Conservation (phyloP, 148 eudicot genomes). For the Nyssa sinensis region DNA sequence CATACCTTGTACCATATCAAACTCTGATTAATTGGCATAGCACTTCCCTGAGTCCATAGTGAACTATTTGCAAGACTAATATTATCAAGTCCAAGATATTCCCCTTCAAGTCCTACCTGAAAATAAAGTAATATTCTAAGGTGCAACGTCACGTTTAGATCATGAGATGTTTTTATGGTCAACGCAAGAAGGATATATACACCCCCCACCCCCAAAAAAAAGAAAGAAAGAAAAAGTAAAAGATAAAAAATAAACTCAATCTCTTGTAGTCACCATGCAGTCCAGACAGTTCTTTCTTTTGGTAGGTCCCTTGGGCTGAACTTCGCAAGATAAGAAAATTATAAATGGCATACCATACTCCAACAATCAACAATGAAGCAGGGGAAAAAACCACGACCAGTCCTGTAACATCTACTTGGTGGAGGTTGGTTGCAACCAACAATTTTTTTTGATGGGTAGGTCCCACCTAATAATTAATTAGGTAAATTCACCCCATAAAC, state of each 20-base stretch:
- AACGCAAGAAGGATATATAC: background rate
- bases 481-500: background rate
- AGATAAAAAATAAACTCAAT: too few relatives aligned
- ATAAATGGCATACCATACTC: too few relatives aligned
- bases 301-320: background rate
- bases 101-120: constrained; percentile 58
- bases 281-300: background rate
- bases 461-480: background rate
- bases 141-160: background rate
- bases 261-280: background rate
- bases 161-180: background rate
- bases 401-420: too few relatives aligned
- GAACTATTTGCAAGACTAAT: constrained; percentile 41
- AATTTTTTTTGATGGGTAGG: background rate
- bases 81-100: constrained; percentile 41
- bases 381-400: too few relatives aligned
- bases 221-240: too few relatives aligned
- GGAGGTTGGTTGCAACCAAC: background rate
- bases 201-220: background rate
- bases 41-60: constrained; percentile 35
- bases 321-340: too few relatives aligned
- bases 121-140: background rate
- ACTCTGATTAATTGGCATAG: constrained; percentile 36
- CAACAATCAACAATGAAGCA: too few relatives aligned
- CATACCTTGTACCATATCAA: constrained; percentile 57